phyloP scores from a whole-genome alignment of 1,284 basidiomycete species.

The Leccinum griseonigrum region DNA sequence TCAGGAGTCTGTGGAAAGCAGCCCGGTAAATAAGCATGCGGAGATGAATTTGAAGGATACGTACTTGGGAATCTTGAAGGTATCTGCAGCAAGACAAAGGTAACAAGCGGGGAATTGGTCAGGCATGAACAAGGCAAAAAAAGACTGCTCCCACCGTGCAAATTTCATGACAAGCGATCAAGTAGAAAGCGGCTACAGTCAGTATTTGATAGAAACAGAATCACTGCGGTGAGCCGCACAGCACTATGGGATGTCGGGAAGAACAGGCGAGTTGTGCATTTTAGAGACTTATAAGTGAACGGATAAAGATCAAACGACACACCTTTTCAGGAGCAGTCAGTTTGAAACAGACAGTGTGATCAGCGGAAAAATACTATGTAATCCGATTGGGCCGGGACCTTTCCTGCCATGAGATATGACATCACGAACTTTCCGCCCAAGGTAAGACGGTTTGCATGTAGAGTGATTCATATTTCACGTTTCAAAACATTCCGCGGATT shows the following conservation, averaged over 20 bases:
- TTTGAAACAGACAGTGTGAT: slow-evolving; percentile 20
- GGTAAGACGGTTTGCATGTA: background rate
- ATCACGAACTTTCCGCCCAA: background rate
- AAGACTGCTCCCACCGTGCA: slow-evolving; percentile 39
- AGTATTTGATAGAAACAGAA: background rate
- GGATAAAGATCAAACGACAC: slow-evolving; percentile 1
- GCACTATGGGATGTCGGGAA: slow-evolving; percentile 11
- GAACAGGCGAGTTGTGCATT: slow-evolving; percentile 15
- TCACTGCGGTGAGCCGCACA: background rate
- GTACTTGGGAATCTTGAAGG: slow-evolving; percentile 67
- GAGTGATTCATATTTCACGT: background rate
- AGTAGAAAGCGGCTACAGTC: background rate
- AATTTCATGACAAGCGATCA: slow-evolving; percentile 47
- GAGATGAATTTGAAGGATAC: slow-evolving; percentile 5
- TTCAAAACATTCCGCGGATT: background rate
- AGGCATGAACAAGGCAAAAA: slow-evolving; percentile 2
- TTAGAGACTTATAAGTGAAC: slow-evolving; percentile 3
- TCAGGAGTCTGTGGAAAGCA: slow-evolving; percentile 57
- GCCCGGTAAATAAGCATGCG: background rate
- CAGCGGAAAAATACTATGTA: background rate
- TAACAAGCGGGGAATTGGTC: slow-evolving; percentile 1
- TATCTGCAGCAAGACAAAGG: slow-evolving; percentile 41
- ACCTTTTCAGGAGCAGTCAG: slow-evolving; percentile 1
- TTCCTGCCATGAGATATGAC: background rate
- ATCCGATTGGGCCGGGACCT: background rate